phyloP scores from a whole-genome alignment of 2,329 filamentous ascomycete species.

The Neoascochyta sp. region DNA sequence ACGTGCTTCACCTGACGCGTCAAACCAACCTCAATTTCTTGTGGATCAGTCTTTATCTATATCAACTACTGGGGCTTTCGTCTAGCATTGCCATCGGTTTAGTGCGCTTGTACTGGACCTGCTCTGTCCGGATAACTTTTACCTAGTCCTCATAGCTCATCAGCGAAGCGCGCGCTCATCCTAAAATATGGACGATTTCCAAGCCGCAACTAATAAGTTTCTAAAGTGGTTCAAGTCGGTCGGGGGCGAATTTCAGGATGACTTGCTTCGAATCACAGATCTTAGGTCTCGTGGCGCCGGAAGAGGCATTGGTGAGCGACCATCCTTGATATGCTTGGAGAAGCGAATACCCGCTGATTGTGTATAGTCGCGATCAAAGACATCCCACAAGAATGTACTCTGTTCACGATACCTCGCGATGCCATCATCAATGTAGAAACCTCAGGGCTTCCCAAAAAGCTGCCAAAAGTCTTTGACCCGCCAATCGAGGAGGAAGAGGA shows the following conservation, averaged over 20 bases:
- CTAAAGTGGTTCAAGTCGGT: constrained; percentile 18
- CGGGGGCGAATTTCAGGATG: constrained; percentile 19
- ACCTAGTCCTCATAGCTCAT: no score
- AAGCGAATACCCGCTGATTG: not conserved
- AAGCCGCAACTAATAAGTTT: constrained; percentile 13
- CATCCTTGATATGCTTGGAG: not conserved
- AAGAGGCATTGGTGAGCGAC: constrained; percentile 18
- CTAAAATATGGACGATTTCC: constrained; percentile 19
- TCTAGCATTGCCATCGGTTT: no score
- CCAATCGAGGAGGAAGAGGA: constrained; percentile 9
- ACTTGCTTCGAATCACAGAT: constrained; percentile 19
- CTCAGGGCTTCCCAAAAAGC: constrained; percentile 12
- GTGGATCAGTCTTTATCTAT: no score
- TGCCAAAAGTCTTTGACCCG: constrained; percentile 15
- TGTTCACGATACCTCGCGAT: constrained; percentile 19
- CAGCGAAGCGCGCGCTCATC: no score
- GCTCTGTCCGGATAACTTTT: no score
- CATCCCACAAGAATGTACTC: constrained; percentile 14
- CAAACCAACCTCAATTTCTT: no score
- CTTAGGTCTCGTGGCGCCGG: constrained; percentile 17
- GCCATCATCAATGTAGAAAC: constrained; percentile 21
- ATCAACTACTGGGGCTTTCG: no score
- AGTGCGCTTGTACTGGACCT: no score
- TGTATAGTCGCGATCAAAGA: constrained; percentile 12
- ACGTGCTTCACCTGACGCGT: no score